Conservation (phyloP, 345 rosid species). For the Aquilaria sinensis region DNA sequence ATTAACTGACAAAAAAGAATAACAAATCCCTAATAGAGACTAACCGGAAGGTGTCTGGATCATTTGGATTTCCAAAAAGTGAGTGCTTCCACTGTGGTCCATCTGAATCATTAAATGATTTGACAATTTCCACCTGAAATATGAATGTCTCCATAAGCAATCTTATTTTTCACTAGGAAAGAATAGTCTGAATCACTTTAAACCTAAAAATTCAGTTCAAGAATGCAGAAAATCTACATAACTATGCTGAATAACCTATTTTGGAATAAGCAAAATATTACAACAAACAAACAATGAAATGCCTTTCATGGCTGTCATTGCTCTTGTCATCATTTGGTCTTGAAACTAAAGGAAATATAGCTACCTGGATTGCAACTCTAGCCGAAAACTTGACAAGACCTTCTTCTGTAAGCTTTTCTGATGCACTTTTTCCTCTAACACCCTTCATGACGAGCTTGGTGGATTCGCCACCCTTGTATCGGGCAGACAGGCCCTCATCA, state of each 20-base stretch:
- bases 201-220: not conserved
- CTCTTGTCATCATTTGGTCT: not conserved
- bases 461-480: conserved; percentile 55
- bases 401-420: conserved; percentile 83
- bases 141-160: conserved; percentile 7
- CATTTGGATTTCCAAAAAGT: conserved; percentile 96
- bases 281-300: not conserved
- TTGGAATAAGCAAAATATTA: not conserved
- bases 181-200: not conserved
- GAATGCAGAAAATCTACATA: not conserved
- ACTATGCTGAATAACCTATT: conserved; percentile 2
- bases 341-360: not conserved
- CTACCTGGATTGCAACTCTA: conserved; percentile 84
- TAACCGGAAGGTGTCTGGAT: conserved; percentile 89
- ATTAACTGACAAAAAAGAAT: too few species aligned
- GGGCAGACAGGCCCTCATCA: conserved; percentile 87
- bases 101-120: conserved; percentile 73
- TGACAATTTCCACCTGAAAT: conserved; percentile 77
- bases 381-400: conserved; percentile 81
- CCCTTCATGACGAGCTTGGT: conserved; percentile 65
- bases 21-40: conserved; percentile 13
- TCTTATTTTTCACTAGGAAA: not conserved
- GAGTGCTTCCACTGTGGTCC: conserved; percentile 90
- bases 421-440: conserved; percentile 66
- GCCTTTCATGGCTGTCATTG: too few species aligned